phyloP scores from a whole-genome alignment of 169 alveolate genomes.

The Eimeria tenella region DNA sequence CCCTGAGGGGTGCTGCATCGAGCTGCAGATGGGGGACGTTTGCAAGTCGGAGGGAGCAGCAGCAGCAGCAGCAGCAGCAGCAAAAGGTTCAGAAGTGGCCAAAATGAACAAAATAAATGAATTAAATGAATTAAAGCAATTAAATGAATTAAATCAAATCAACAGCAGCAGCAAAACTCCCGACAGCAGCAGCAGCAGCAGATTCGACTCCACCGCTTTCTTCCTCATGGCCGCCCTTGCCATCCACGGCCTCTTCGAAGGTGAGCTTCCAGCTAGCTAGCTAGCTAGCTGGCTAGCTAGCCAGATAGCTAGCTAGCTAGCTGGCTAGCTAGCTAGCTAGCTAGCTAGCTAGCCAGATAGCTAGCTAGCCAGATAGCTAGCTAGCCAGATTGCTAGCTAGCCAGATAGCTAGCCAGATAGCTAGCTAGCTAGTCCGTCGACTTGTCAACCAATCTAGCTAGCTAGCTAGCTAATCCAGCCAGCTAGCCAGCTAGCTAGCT shows the following conservation, averaged over 20 bases:
- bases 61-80: neutral
- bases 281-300: neutral
- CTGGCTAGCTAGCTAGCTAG: neutral
- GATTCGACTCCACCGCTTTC: constrained; percentile 1
- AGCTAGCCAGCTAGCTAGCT: too few relatives aligned
- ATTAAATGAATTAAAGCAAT: too few relatives aligned
- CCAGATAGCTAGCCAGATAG: too few relatives aligned
- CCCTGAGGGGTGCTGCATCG: too few relatives aligned
- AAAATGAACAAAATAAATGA: neutral
- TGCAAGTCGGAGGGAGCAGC: neutral
- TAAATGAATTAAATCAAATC: too few relatives aligned
- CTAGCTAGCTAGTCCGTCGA: too few relatives aligned
- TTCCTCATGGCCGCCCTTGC: constrained; percentile 67
- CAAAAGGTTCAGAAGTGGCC: neutral
- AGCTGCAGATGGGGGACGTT: too few relatives aligned
- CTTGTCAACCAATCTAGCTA: too few relatives aligned
- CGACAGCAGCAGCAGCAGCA: neutral
- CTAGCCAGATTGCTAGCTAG: neutral
- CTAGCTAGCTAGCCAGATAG: neutral
- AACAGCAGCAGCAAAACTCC: neutral
- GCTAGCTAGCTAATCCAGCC: too few relatives aligned
- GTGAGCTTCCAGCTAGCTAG: neutral
- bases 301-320: neutral
- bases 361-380: neutral
- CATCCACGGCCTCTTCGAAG: constrained; percentile 68